phyloP scores from a whole-genome alignment of 2,329 filamentous ascomycete genomes.

The Tolypocladium guangdongense region DNA sequence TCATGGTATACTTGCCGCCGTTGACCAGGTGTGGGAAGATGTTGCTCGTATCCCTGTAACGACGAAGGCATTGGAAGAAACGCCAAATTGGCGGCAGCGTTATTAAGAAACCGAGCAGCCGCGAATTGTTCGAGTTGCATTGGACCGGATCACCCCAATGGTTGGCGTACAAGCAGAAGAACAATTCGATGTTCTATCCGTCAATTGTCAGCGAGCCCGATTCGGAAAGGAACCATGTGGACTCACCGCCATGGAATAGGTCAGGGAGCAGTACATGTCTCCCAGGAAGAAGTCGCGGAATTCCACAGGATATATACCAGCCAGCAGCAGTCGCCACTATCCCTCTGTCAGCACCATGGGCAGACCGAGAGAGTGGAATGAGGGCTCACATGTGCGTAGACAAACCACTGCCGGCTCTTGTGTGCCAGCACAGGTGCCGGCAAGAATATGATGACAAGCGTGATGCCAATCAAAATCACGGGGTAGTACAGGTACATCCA shows the following conservation, averaged over 20 bases:
- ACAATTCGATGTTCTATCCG: slow-evolving; percentile 70
- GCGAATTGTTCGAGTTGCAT: slow-evolving; percentile 81
- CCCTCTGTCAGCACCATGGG: slow-evolving; percentile 3
- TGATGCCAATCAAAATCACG: slow-evolving; percentile 63
- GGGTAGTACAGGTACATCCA: slow-evolving; percentile 78
- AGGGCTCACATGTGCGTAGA: slow-evolving; percentile 69
- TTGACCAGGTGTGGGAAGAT: slow-evolving; percentile 89
- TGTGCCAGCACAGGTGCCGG: slow-evolving; percentile 67
- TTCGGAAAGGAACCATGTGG: neutral
- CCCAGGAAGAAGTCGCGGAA: slow-evolving; percentile 96
- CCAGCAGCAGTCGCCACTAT: slow-evolving; percentile 74
- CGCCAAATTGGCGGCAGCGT: slow-evolving; percentile 83
- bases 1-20: slow-evolving; percentile 80
- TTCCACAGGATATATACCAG: slow-evolving; percentile 85
- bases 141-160: slow-evolving; percentile 60
- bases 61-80: slow-evolving; percentile 78
- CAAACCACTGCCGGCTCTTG: slow-evolving; percentile 71
- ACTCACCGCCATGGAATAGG: slow-evolving; percentile 77
- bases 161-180: slow-evolving; percentile 87
- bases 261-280: slow-evolving; percentile 94
- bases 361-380: neutral
- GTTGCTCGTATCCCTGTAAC: slow-evolving; percentile 78
- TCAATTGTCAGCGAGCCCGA: neutral
- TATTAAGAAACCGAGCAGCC: slow-evolving; percentile 74
- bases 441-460: slow-evolving; percentile 59